Base-by-base conservation (phyloP, 805 yeast genomes). In the Zygoascus biomembranicola region DNA sequence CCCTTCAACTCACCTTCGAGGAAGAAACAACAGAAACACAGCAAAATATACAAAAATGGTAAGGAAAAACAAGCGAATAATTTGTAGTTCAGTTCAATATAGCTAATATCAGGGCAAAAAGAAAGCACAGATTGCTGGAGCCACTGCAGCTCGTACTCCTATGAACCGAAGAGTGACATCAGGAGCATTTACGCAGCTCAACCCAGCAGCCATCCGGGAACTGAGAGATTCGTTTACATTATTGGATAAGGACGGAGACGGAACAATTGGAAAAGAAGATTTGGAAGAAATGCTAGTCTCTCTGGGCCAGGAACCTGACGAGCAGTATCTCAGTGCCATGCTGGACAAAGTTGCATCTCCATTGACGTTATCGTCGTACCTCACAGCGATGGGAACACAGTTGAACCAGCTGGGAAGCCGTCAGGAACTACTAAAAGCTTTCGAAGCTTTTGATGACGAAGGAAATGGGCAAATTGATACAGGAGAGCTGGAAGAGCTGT, bases 221-320 rank as follows among this genome's bases (percentile, higher is more conserved):
- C 73, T 86, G 53, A 76, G 87, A 53, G 85, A 87, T 59, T 82
- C 94, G 1, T 90, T 90, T 66, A 81, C 87, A 31, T 67, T 87
- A 60, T 79, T 90, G 8, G 97, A 90, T 63, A 85, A 85, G 39
- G 92, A 90, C 56, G 81, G 84, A 26, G 95, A 90, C 62, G 88
- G 89, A 1, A 63, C 67, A 4, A 56, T 68, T 10, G 53, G 57
- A 13, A 47, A 51, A 2, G 61, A 26, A 1, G 71, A 68, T 53
- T 51, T 90, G 52, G 71, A 69, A 41, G 73, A 76, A 20, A 73
- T 84, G 16, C 75, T 81, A 57, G 71, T 76, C 8, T 59, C 66
- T 10, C 55, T 59, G 41, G 69, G 70, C 0, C 75, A 78, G 47
- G 69, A 69, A 18, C 62, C 65, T 1, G 62, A 69, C 3, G 77